Evolutionary conservation across 441 rosid genomes (phyloP), one percentile per base, ranked within the genome.

Genomic region (Breynia disticha): DNA sequence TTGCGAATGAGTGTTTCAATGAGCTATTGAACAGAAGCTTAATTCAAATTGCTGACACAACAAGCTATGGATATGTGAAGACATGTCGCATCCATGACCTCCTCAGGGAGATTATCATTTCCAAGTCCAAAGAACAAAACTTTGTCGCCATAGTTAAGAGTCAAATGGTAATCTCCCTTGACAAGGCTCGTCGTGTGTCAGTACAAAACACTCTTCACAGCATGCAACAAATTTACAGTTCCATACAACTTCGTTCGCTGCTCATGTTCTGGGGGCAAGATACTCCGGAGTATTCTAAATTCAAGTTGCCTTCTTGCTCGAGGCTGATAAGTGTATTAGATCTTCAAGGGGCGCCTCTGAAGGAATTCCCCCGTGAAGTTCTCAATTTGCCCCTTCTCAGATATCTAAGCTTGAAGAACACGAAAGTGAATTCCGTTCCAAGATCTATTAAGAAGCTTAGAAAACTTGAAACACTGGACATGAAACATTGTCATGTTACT

Each of bases 191-290:
- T 5, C 72, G 62, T 28, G 52, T 69, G 43, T 73, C 75, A 11
- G 38, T 66, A 18, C 71, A 66, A 7, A 72, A 59, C 54, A 50
- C 55, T 16, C n/a, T 52, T 14, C 61, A 64, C 38, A 50, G 52
- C 20, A 43, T 49, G 28, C 28, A 19, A 17, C 65, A 50, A 47
- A 61, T 39, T 51, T 52, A 28, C 54, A 28, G 22, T 4, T 43
- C 14, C 13, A 60, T 65, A 56, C 67, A 63, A 14, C 63, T 71
- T 15, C 72, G 73, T 20, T 71, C 76, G 13, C 32, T 75, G 5
- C 67, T 67, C 67, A 50, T 71, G 68, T 75, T 71, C 44, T 68
- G 62, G 45, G 58, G 57, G 19, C 46, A 37, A 28, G 69, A 70
- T 42, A 37, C 10, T 44, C 39, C 16, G 8, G 35, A 28, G 35